Evolutionary conservation across 2,329 filamentous ascomycete species (phyloP), one percentile per base, ranked within the genome.

Genomic region (Dothideomycetes sp.): DNA sequence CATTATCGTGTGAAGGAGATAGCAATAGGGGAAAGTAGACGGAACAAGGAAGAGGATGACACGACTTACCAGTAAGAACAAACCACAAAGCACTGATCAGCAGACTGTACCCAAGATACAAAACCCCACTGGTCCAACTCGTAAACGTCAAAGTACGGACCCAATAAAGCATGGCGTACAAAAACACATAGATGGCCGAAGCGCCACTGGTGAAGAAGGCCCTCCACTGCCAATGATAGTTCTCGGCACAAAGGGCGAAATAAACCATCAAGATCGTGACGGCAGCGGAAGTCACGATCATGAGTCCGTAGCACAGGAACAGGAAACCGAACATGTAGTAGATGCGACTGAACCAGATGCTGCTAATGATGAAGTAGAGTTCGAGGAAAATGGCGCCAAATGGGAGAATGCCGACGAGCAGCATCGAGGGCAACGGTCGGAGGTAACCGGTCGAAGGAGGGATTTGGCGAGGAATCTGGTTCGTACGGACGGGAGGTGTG

Each of bases 321-420:
- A 98, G 70, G 73, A 98, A 98, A 16, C 91, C 91, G 55, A 98
- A 98, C 91, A 98, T 98, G 74, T 98, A 98, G 72, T 98, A 98
- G 51, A 98, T 91, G 64, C 91, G 86, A 69, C 82, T 89, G 64
- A 93, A 94, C 91, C 91, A 98, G 59, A 98, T 89, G 18, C 85
- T 94, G 65, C 82, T 94, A 85, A 98, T 94, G 69, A 98, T 95
- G 65, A 96, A 96, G 73, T 94, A 96, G 2, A 98, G 78, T 67
- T 98, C 91, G 33, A 96, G 88, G 51, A 96, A 95, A 58, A 98
- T 96, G 47, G 91, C 89, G 33, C 84, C 87, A 55, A 98, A 98
- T 0, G 91, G 91, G 18, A 96, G 72, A 36, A 96, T 80, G 38
- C 91, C 91, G 17, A 93, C 89, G 16, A 96, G 74, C 12, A 95